Percentiles rank a stretch among this genome's conserved stretches.
These are phyloP conservation scores for Suhomyces anneliseae DNA, from an alignment of 1,139 yeast species.

Conservation along the genomic window DNA sequence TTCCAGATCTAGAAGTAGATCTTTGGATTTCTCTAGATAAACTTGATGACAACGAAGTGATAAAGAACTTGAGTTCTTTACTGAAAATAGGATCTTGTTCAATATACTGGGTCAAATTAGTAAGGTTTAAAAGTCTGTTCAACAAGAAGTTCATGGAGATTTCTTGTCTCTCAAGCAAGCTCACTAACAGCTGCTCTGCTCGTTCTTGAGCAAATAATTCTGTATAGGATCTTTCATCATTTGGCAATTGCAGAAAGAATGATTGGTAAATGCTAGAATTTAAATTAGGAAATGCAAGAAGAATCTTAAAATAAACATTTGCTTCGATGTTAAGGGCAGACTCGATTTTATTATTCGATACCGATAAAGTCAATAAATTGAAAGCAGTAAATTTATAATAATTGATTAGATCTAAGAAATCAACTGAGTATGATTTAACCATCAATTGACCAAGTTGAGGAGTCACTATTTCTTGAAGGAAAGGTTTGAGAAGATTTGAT, in stretches of 20 bases:
- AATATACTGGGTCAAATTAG: constrained; percentile 23
- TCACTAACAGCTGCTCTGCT: constrained; percentile 13
- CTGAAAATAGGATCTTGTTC: constrained; percentile 19
- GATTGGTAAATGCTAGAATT: constrained; percentile 14
- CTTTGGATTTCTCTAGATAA: constrained; percentile 29
- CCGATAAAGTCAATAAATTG: constrained; percentile 25
- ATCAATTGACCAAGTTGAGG: constrained; percentile 10
- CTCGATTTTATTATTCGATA: constrained; percentile 10
- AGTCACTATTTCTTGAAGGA: constrained; percentile 12
- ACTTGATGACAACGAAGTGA: constrained; percentile 21
- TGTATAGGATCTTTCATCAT: constrained; percentile 5
- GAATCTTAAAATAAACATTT: constrained; percentile 26
- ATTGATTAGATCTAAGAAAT: constrained; percentile 23
- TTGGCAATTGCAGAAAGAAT: constrained; percentile 1
- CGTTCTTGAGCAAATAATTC: constrained; percentile 5
- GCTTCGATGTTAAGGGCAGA: constrained; percentile 21
- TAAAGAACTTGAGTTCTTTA: constrained; percentile 24
- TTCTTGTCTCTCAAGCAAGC: constrained; percentile 32
- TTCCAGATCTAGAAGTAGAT: constrained; percentile 27
- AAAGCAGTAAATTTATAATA: constrained; percentile 35
- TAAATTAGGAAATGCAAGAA: constrained; percentile 29
- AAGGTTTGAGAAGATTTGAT: constrained; percentile 19
- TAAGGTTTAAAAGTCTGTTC: constrained; percentile 26
- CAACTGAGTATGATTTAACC: constrained; percentile 17
- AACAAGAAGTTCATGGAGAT: constrained; percentile 33